Evolutionary conservation across 805 yeast genomes (phyloP), one percentile per base, ranked within the genome.

Genomic region (Sugiyamaella boreocaroliniensis): DNA sequence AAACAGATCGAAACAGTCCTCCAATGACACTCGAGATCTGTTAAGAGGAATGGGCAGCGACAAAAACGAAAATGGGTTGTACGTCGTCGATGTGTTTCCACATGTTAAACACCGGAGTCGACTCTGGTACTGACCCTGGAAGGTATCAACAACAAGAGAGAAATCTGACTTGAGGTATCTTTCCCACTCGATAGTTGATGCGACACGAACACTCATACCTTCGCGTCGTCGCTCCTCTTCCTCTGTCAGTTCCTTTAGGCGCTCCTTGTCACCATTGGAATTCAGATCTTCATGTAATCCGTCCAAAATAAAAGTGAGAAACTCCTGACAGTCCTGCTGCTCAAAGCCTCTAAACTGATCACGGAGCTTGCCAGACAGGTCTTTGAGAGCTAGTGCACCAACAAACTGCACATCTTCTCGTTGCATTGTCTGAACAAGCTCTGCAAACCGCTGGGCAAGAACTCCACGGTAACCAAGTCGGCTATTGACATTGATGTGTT

Each of bases 141-240:
- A 88, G 49, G 81, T 76, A 59, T 86, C 90, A 1, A 86, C 93
- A 20, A 90, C 77, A 1, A 83, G 76, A 41, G 96, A 88, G 58
- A 84, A 82, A 64, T 90, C 89, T 18, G 86, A 77, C 53, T 81
- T 82, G 51, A 88, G 71, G 64, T 89, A 89, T 53, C 95, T 72
- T 62, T 87, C 96, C 98, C 98, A 90, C 65, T 90, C 97, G 48
- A 89, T 80, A 0, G 93, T 79, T 0, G 96, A 83, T 0, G 96
- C 97, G 22, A 86, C 73, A 53, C 96, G 75, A 1, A 89, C 75
- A 0, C 95, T 85, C 62, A 88, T 68, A 26, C 69, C 68, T 64
- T 90, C 98, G 44, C 97, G 73, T 14, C 76, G 70, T 40, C 73
- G 72, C 64, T 89, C 97, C 56, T 89, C 93, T 49, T 78, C 82